Conservation (phyloP, 1,284 basidiomycete genomes). For the Moesziomyces aphidis region DNA sequence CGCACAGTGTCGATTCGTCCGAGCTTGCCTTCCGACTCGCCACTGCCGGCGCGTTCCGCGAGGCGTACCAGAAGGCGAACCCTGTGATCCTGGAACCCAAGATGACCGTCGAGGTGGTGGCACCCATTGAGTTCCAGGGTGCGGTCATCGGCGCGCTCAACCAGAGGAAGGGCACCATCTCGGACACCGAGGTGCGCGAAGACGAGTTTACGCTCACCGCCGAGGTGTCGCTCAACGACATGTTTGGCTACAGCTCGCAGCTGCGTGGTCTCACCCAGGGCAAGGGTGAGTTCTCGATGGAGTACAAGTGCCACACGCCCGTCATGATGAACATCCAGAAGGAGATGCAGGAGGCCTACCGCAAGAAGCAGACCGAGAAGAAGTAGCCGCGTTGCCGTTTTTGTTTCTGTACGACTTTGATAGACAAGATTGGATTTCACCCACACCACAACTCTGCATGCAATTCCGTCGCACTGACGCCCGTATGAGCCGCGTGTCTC, state of each 20-base stretch:
- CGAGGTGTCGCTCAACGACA: conserved; percentile 95
- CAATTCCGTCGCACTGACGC: neutral
- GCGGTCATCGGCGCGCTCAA: conserved; percentile 94
- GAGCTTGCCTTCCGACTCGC: conserved; percentile 95
- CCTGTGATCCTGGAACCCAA: conserved; percentile 94
- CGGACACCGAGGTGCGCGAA: conserved; percentile 95
- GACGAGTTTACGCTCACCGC: conserved; percentile 94
- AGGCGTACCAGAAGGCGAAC: conserved; percentile 81
- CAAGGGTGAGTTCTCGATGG: conserved; percentile 77
- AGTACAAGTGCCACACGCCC: conserved; percentile 83
- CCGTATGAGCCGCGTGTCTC: too few relatives aligned
- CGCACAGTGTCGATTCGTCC: conserved; percentile 95
- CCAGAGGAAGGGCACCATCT: conserved; percentile 90
- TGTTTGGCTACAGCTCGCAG: conserved; percentile 83
- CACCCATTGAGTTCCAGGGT: conserved; percentile 97
- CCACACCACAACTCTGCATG: conserved; percentile 28
- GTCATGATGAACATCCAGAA: conserved; percentile 90
- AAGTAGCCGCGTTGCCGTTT: conserved; percentile 15
- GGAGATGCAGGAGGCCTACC: conserved; percentile 76
- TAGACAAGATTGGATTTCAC: conserved; percentile 9
- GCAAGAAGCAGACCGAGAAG: conserved; percentile 56
- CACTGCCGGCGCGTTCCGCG: conserved; percentile 91
- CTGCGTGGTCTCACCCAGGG: conserved; percentile 89
- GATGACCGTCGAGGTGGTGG: conserved; percentile 98
- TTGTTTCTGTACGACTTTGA: conserved; percentile 16